A percentile compares a stretch with the other conserved stretches of the same genome.
phyloP scores from a whole-genome alignment of 257 asterid species.

The Euphrasia confusa region DNA sequence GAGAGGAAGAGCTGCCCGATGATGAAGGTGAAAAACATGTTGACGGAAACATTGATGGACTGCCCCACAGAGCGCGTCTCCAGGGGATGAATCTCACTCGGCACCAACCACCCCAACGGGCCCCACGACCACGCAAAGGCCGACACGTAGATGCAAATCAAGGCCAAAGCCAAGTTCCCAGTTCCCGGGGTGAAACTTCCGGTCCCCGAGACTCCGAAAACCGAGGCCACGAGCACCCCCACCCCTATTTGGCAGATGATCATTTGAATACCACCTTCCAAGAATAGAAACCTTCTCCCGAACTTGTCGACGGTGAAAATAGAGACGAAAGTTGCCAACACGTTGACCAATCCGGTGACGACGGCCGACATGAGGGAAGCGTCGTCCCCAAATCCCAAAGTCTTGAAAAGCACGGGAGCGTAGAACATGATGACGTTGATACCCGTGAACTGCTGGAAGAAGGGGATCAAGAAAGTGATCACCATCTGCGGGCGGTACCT shows the following conservation, averaged over 20 bases:
- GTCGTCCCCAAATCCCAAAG: constrained; percentile 46
- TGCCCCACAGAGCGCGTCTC: constrained; percentile 55
- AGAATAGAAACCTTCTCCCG: constrained; percentile 60
- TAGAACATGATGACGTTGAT: constrained; percentile 60
- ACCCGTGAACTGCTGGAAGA: constrained; percentile 50
- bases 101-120: constrained; percentile 64
- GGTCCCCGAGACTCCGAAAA: constrained; percentile 33
- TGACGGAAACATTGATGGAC: constrained; percentile 37
- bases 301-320: constrained; percentile 50
- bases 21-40: constrained; percentile 46
- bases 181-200: constrained; percentile 29
- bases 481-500: constrained; percentile 45
- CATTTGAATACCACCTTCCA: constrained; percentile 66
- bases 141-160: constrained; percentile 49
- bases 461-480: constrained; percentile 42
- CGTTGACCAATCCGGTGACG: constrained; percentile 40
- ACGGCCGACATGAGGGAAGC: constrained; percentile 52
- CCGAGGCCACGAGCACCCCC: constrained; percentile 24
- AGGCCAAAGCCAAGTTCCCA: constrained; percentile 31
- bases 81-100: constrained; percentile 52
- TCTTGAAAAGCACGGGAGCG: constrained; percentile 62
- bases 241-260: constrained; percentile 31
- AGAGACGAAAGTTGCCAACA: constrained; percentile 25
- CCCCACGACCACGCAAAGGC: constrained; percentile 75
- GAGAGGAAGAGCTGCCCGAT: constrained; percentile 40